Percentiles rank a stretch among this genome's conserved stretches.
phyloP scores from a whole-genome alignment of 805 yeast species.

The Cyberlindnera mrakii region DNA sequence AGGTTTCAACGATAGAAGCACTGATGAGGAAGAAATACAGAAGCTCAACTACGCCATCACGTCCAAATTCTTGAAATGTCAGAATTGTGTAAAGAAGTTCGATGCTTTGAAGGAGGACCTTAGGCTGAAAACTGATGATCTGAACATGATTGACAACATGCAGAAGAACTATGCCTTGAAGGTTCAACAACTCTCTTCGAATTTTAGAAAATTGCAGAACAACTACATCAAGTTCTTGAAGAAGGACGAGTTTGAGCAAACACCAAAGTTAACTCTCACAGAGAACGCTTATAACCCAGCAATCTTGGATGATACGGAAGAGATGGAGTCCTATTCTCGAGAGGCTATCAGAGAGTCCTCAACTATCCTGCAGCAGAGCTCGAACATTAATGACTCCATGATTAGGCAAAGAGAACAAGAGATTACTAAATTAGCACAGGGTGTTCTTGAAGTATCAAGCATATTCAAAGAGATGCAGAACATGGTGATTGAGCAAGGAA shows the following conservation, averaged over 20 bases:
- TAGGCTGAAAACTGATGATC: slow-evolving; percentile 36
- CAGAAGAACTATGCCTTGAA: slow-evolving; percentile 79
- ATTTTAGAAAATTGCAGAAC: slow-evolving; percentile 82
- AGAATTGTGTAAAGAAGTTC: slow-evolving; percentile 65
- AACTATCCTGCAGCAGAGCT: slow-evolving; percentile 27
- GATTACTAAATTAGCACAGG: slow-evolving; percentile 86
- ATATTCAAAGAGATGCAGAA: slow-evolving; percentile 91
- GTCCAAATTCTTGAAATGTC: slow-evolving; percentile 70
- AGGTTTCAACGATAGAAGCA: slow-evolving; percentile 75
- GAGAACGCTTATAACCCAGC: slow-evolving; percentile 20
- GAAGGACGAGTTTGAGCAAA: slow-evolving; percentile 64
- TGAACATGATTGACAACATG: slow-evolving; percentile 68
- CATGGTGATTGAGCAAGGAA: slow-evolving; percentile 92
- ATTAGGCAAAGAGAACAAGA: slow-evolving; percentile 80
- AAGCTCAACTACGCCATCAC: slow-evolving; percentile 70
- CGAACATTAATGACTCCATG: slow-evolving; percentile 32
- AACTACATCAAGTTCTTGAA: slow-evolving; percentile 78
- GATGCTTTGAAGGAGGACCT: slow-evolving; percentile 34
- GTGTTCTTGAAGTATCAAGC: slow-evolving; percentile 87
- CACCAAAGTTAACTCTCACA: slow-evolving; percentile 22
- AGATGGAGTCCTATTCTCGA: slow-evolving; percentile 46
- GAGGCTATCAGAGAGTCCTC: slow-evolving; percentile 47
- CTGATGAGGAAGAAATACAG: slow-evolving; percentile 75
- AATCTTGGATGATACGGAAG: slow-evolving; percentile 30
- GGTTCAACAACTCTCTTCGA: slow-evolving; percentile 72